Evolutionary conservation across 495 filamentous ascomycete genomes (phyloP), one percentile per base, ranked within the genome.

Genomic region (Coniosporium apollinis): DNA sequence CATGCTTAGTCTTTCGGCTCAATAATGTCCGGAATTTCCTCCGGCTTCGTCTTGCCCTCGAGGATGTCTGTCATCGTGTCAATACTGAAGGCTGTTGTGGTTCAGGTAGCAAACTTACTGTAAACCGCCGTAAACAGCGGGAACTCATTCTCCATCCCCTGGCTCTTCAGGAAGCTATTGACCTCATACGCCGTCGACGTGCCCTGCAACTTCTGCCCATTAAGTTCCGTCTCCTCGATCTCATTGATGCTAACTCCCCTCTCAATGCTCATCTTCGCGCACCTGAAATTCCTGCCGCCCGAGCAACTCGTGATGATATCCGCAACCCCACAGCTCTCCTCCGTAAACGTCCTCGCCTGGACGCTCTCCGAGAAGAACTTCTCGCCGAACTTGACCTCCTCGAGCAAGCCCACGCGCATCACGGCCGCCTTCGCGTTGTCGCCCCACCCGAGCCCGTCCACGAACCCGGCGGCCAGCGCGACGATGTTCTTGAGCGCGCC

Each of bases 401-500:
- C 89, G 34, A 91, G 64, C 36, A 97, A 67, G 6, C 89, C 89
- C 19, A 94, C 77, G 8, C 89, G 79, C 85, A 94, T 94, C 31
- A 97, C 75, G 15, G 89, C 89, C 26, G 89, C 83, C 61, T 94
- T 94, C 32, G 87, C 86, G 49, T 94, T 97, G 60, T 93, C 84
- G 44, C 87, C 91, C 91, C 91, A 99, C 39, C 86, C 85, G 43
- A 87, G 70, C 13, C 91, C 91, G 34, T 87, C 82, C 38, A 96
- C 84, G 63, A 89, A 96, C 35, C 91, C 91, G 5, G 89, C 85
- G 2, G 86, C 85, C 5, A 99, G 60, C 8, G 91, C 91, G 36
- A 99, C 80, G 42, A 99, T 79, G 60, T 99, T 99, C 63, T 99
- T 99, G 35, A 99, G 67, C 1, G 91, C 91, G 11, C 91, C 91